Evolutionary conservation across 805 yeast genomes (phyloP).

Genomic region (Candida railenensis): DNA sequence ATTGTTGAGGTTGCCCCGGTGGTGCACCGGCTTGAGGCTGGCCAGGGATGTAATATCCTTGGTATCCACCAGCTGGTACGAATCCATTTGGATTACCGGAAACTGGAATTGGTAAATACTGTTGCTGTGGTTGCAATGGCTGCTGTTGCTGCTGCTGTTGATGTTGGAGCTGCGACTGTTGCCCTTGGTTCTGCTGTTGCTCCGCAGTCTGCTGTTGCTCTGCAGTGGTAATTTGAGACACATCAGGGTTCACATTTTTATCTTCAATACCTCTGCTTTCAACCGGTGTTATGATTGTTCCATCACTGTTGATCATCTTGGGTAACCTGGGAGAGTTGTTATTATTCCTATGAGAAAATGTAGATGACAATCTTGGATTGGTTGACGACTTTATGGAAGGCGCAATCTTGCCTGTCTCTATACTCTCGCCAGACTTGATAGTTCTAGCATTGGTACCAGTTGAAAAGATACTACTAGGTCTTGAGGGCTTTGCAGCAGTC

Average conservation of each 20-base stretch:
- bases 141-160: constrained; percentile 9
- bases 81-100: neutral
- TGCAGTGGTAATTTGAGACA: neutral
- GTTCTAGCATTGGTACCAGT: constrained; percentile 14
- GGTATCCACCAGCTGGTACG: constrained; percentile 8
- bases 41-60: constrained; percentile 15
- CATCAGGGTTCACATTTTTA: neutral
- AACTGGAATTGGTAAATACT: constrained; percentile 6
- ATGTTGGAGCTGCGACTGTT: constrained; percentile 6
- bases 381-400: neutral
- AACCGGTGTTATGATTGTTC: constrained; percentile 42
- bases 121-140: constrained; percentile 6
- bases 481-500: constrained; percentile 9
- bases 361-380: constrained; percentile 32
- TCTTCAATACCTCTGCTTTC: constrained; percentile 17
- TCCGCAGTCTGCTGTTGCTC: neutral
- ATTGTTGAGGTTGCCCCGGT: constrained; percentile 25
- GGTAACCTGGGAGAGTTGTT: constrained; percentile 36
- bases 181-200: constrained; percentile 6
- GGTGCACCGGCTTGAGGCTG: constrained; percentile 21
- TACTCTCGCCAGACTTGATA: constrained; percentile 12
- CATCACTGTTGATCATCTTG: constrained; percentile 45
- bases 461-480: constrained; percentile 19
- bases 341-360: constrained; percentile 32
- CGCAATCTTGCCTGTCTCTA: constrained; percentile 5